phyloP scores from a whole-genome alignment of 306 rosid genomes.

The Trichosanthes truncata region DNA sequence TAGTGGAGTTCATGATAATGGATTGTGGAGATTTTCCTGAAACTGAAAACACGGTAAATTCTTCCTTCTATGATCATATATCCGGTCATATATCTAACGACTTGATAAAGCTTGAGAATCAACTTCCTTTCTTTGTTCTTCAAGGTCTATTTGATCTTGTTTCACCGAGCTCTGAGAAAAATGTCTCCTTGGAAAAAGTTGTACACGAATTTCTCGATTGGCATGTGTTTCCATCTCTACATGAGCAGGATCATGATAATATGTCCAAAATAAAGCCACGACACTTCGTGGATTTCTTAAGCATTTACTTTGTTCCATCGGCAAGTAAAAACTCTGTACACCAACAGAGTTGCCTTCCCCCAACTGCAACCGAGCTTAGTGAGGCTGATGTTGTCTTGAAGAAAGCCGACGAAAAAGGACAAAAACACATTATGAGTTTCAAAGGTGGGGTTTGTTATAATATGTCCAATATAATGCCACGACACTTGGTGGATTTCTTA shows the following conservation, averaged over 20 bases:
- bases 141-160: slow-evolving; percentile 17
- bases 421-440: too few relatives aligned
- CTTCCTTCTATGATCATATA: slow-evolving; percentile 12
- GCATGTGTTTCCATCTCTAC: too few relatives aligned
- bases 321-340: too few relatives aligned
- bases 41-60: slow-evolving; percentile 37
- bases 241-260: too few relatives aligned
- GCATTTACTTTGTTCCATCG: too few relatives aligned
- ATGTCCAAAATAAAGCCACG: too few relatives aligned
- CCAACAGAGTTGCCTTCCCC: too few relatives aligned
- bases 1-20: slow-evolving; percentile 29
- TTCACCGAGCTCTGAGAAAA: neutral
- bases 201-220: neutral
- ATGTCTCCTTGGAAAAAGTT: neutral
- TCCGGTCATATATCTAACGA: slow-evolving; percentile 20
- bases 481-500: neutral
- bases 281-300: too few relatives aligned
- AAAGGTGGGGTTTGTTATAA: too few relatives aligned
- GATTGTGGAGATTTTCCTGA: neutral
- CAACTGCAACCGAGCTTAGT: too few relatives aligned
- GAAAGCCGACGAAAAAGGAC: too few relatives aligned
- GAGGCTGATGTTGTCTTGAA: too few relatives aligned
- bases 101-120: slow-evolving; percentile 62
- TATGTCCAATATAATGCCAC: neutral
- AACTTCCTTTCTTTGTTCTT: slow-evolving; percentile 58